Evolutionary conservation across 1,284 basidiomycete genomes (phyloP).

Genomic region (Clitocybe nebularis): DNA sequence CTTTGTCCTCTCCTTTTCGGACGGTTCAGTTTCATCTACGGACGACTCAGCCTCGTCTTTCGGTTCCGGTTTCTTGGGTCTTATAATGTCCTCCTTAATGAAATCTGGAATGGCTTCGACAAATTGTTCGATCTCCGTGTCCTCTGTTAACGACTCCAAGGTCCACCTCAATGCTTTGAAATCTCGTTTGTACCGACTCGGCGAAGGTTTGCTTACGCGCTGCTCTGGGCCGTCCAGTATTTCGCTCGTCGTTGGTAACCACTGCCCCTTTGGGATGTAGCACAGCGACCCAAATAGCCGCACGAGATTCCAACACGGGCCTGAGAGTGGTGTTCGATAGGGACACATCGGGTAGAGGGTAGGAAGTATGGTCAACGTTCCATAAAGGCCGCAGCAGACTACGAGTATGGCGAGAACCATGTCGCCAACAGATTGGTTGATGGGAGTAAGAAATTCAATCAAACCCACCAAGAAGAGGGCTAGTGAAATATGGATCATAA

Average conservation of each 20-base stretch:
- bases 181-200: neutral
- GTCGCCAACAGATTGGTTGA: slow-evolving; percentile 25
- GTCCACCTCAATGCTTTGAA: neutral
- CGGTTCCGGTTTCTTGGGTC: neutral
- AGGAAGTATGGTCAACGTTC: slow-evolving; percentile 27
- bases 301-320: slow-evolving; percentile 23
- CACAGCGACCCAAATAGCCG: no score
- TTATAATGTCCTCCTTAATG: neutral
- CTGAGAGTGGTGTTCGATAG: slow-evolving; percentile 31
- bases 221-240: neutral
- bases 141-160: neutral
- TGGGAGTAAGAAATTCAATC: slow-evolving; percentile 26
- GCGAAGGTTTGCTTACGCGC: neutral
- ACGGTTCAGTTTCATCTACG: no score
- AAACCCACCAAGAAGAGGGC: slow-evolving; percentile 35
- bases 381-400: slow-evolving; percentile 25
- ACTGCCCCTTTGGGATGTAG: no score
- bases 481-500: slow-evolving; percentile 33
- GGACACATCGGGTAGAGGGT: slow-evolving; percentile 28
- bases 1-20: no score
- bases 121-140: neutral
- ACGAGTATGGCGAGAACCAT: slow-evolving; percentile 24
- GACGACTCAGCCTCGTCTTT: no score
- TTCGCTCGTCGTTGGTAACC: neutral
- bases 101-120: neutral